Evolutionary conservation across 805 yeast genomes (phyloP), one percentile per base, ranked within the genome.

Genomic region (Debaryomyces tyrocola): DNA sequence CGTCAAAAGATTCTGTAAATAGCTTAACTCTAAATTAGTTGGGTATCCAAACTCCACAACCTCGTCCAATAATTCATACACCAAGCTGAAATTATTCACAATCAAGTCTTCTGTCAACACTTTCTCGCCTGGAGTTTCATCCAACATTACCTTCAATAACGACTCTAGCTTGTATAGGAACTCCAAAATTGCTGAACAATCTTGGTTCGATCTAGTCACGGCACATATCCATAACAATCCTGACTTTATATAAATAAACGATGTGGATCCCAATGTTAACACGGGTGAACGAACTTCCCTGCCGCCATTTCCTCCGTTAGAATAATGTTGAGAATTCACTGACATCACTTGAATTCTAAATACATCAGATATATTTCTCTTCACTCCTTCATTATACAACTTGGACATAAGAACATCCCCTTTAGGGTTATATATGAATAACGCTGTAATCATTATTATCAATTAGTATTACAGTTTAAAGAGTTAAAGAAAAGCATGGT

Each of bases 271-370:
- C 37, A 94, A 68, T 0, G 98, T 94, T 37, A 92, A 69, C 34
- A 73, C 69, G 9, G 78, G 78, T 43, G 73, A 69, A 41, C 70
- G 59, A 40, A 58, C 61, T 37, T 64, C 67, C 46, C 46, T 48
- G 42, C 43, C 35, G 34, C 58, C 42, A 29, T 49, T 48, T 33
- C 51, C 42, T 20, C 55, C 57, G 40, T 55, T 41, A 37, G 58
- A 33, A 20, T 45, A 47, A 42, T 20, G 43, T 37, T 60, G 58
- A 27, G 60, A 44, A 29, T 44, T 73, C 46, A 84, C 78, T 44
- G 87, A 74, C 36, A 92, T 89, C 21, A 92, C 96, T 60, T 92
- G 97, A 45, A 90, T 84, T n/a, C 97, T 78, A 59, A 92, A 92
- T 27, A 90, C 88, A 55, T 91, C 97, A 14, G 94, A 74, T 17